Evolutionary conservation across 2,329 filamentous ascomycete genomes (phyloP).

Genomic region (Reticulascus tulasneorum): DNA sequence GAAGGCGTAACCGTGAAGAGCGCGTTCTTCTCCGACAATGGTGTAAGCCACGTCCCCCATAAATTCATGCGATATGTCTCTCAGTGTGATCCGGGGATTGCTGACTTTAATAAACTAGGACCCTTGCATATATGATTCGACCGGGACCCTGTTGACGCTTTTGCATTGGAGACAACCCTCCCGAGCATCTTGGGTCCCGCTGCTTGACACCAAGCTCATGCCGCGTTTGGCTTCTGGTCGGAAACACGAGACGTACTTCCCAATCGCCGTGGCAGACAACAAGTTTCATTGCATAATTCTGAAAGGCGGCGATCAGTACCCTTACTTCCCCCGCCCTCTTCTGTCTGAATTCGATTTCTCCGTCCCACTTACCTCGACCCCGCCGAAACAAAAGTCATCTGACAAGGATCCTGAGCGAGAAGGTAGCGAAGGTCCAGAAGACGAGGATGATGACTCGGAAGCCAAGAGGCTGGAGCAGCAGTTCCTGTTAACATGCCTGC

Average conservation of each 20-base stretch:
- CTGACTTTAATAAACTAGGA: conserved; percentile 49
- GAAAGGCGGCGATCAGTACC: conserved; percentile 89
- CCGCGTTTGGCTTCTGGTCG: conserved; percentile 77
- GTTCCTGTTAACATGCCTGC: conserved; percentile 70
- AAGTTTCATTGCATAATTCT: conserved; percentile 99
- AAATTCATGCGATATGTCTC: neutral
- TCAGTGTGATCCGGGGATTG: neutral
- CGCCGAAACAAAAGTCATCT: conserved; percentile 32
- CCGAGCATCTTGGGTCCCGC: conserved; percentile 84
- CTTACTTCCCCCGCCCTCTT: conserved; percentile 85
- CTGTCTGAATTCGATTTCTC: conserved; percentile 92
- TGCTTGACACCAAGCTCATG: conserved; percentile 84
- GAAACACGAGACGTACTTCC: conserved; percentile 90
- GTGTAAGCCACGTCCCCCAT: conserved; percentile 50
- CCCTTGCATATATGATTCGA: conserved; percentile 92
- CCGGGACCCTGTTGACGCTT: conserved; percentile 80
- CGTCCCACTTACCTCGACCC: conserved; percentile 66
- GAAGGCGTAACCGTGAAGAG: conserved; percentile 69
- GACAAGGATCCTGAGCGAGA: conserved; percentile 27
- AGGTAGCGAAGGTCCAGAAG: conserved; percentile 22
- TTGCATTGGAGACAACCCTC: conserved; percentile 86
- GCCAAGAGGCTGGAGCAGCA: conserved; percentile 69
- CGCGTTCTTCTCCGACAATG: conserved; percentile 87
- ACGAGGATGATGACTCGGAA: conserved; percentile 38
- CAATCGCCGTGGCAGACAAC: conserved; percentile 84